Percentiles rank a stretch among this genome's conserved stretches.
Conservation (phyloP, 345 rosid species). For the Boechera divaricarpa region DNA sequence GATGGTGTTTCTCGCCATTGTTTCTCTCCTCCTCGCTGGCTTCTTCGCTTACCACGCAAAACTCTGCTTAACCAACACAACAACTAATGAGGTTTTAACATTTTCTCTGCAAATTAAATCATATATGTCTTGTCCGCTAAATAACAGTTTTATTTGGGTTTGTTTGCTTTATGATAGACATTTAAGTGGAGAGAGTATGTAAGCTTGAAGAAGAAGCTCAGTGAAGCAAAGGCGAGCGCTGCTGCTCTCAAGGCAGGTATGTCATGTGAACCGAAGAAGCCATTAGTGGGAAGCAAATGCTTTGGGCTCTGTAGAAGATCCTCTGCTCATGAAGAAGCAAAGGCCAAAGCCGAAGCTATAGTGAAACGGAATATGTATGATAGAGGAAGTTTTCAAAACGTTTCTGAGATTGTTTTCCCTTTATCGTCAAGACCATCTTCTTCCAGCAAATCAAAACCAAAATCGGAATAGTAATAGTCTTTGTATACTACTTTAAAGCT, state of each 20-base stretch:
- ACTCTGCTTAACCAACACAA: conserved; percentile 82
- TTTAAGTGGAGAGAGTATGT: conserved; percentile 93
- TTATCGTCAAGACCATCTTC: conserved; percentile 57
- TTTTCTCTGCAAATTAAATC: neutral
- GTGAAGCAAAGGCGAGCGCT: conserved; percentile 70
- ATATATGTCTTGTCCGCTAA: neutral
- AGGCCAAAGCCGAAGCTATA: conserved; percentile 44
- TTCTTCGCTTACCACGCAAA: conserved; percentile 82
- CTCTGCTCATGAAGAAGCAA: conserved; percentile 55
- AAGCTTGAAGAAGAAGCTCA: conserved; percentile 76
- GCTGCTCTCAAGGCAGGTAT: conserved; percentile 69
- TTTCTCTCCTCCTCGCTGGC: conserved; percentile 81
- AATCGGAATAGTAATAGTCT: conserved; percentile 38
- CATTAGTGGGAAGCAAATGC: conserved; percentile 58
- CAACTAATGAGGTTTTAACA: conserved; percentile 81
- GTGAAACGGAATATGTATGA: conserved; percentile 62
- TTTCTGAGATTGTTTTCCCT: conserved; percentile 69
- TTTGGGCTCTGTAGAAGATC: conserved; percentile 61
- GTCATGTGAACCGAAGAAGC: conserved; percentile 47
- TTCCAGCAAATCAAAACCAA: conserved; percentile 50
- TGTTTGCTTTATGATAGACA: conserved; percentile 49
- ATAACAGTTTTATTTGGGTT: neutral
- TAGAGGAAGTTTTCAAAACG: conserved; percentile 62
- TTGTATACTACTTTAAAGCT: conserved; percentile 12
- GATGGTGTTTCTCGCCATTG: conserved; percentile 79